Percentiles rank a stretch among this genome's conserved stretches.
Evolutionary conservation across 805 yeast genomes (phyloP).

Genomic region (Pichia paraexigua): DNA sequence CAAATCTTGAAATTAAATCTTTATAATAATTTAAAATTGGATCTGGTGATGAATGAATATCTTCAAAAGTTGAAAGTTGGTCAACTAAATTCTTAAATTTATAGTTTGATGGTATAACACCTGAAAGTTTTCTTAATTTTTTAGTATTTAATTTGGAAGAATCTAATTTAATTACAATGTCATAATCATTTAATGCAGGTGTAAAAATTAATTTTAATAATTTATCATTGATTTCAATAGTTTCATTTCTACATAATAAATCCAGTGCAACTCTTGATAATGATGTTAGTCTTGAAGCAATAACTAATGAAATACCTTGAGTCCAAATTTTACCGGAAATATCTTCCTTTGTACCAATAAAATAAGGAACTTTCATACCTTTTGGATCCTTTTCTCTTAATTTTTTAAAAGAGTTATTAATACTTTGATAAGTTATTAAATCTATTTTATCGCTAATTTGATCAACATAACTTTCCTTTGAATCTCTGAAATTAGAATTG

Average conservation of each 20-base stretch:
- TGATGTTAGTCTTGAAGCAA: slow-evolving; percentile 83
- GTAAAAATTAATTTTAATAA: slow-evolving; percentile 56
- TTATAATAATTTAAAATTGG: slow-evolving; percentile 51
- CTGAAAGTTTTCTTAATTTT: slow-evolving; percentile 40
- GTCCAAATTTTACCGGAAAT: slow-evolving; percentile 80
- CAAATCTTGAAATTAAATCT: slow-evolving; percentile 56
- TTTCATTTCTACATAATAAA: slow-evolving; percentile 32
- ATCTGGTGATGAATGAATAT: slow-evolving; percentile 35
- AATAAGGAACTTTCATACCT: slow-evolving; percentile 69
- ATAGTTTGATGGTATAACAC: slow-evolving; percentile 41
- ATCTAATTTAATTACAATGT: slow-evolving; percentile 61
- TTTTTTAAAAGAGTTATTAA: slow-evolving; percentile 56
- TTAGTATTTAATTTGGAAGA: slow-evolving; percentile 12
- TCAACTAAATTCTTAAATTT: slow-evolving; percentile 54
- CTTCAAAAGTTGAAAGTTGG: slow-evolving; percentile 31
- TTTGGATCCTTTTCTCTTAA: slow-evolving; percentile 75
- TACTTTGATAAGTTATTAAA: slow-evolving; percentile 50
- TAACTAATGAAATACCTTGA: slow-evolving; percentile 46
- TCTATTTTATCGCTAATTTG: slow-evolving; percentile 55
- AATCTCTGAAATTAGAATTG: slow-evolving; percentile 11
- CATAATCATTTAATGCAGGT: slow-evolving; percentile 80
- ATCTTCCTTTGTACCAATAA: slow-evolving; percentile 77
- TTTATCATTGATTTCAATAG: slow-evolving; percentile 18
- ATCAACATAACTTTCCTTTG: slow-evolving; percentile 24
- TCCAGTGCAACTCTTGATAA: slow-evolving; percentile 68